These are phyloP conservation scores for Dianthus caryophyllus DNA, from an alignment of 148 eudicot species.

Conservation along the genomic window DNA sequence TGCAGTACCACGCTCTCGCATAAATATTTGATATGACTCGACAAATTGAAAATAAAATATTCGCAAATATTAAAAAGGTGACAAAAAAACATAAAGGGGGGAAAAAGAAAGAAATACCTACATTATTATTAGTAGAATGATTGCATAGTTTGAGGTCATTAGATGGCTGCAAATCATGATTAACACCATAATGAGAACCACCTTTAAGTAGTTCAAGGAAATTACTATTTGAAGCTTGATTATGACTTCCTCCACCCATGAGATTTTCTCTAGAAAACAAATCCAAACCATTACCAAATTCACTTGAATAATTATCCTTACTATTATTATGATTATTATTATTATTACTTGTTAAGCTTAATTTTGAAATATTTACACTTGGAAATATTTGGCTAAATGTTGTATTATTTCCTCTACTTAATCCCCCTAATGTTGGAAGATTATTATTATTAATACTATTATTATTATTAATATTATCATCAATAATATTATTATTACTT, in stretches of 20 bases:
- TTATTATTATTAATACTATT: constrained; percentile 1
- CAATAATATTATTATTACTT: neutral
- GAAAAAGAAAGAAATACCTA: constrained; percentile 37
- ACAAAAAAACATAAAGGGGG: no score
- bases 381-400: constrained; percentile 64
- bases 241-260: constrained; percentile 26
- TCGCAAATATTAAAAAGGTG: no score
- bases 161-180: constrained; percentile 40
- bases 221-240: constrained; percentile 23
- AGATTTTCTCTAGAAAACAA: constrained; percentile 38
- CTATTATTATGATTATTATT: no score
- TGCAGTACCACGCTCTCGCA: no score
- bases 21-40: no score
- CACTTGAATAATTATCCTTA: constrained; percentile 42
- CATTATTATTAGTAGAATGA: constrained; percentile 36
- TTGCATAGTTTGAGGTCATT: constrained; percentile 34
- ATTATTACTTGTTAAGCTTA: constrained; percentile 34
- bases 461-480: neutral
- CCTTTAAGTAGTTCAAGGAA: constrained; percentile 35
- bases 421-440: neutral
- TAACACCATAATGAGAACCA: constrained; percentile 35
- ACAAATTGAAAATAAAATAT: no score
- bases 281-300: constrained; percentile 48
- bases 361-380: constrained; percentile 48
- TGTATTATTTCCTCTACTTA: constrained; percentile 16